Conservation (phyloP, 495 filamentous ascomycete species). For the Jackrogersella multiformis region DNA sequence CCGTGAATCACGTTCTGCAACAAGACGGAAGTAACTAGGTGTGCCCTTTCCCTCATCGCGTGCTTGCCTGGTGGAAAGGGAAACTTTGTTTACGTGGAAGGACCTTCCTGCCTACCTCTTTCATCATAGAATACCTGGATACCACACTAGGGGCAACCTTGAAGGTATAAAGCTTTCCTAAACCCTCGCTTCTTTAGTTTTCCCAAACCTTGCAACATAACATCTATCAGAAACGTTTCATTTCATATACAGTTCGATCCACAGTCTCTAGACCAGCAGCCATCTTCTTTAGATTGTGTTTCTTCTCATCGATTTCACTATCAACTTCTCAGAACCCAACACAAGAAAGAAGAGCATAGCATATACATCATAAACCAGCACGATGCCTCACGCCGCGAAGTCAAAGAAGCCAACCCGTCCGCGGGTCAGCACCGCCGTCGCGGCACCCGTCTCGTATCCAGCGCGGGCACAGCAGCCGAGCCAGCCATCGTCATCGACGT, state of each 20-base stretch:
- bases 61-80: neutral
- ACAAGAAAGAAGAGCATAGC: neutral
- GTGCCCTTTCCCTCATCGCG: neutral
- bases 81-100: neutral
- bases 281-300: neutral
- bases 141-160: neutral
- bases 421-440: conserved; percentile 9
- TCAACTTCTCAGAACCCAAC: neutral
- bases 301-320: neutral
- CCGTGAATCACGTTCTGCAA: conserved; percentile 16
- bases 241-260: neutral
- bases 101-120: neutral
- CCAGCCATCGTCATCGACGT: neutral
- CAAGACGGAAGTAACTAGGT: conserved; percentile 6
- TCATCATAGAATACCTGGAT: neutral
- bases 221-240: neutral
- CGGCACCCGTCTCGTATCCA: conserved; percentile 9
- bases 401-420: conserved; percentile 16
- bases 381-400: conserved; percentile 31
- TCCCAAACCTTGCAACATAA: neutral
- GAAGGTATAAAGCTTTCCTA: neutral
- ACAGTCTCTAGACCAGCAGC: neutral
- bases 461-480: conserved; percentile 8
- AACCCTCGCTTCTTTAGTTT: neutral
- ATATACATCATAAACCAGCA: neutral